phyloP scores from a whole-genome alignment of 2,329 filamentous ascomycete genomes.

The Fusarium sp. region DNA sequence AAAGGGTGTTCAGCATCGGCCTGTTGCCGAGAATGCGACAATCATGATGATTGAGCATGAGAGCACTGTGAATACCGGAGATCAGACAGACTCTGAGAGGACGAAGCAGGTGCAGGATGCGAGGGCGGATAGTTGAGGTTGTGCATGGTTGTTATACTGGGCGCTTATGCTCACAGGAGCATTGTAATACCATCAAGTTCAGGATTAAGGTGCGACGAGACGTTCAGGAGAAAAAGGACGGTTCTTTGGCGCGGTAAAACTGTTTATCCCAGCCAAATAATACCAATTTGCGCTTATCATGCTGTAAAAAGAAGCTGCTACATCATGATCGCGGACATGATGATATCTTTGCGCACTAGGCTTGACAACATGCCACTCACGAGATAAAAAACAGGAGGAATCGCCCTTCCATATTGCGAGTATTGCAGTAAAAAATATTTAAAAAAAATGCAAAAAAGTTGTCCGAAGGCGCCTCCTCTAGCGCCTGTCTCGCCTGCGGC shows the following conservation, averaged over 20 bases:
- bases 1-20: conserved; percentile 52
- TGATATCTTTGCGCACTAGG: neutral
- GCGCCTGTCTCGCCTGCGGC: neutral
- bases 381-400: neutral
- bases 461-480: neutral
- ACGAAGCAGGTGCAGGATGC: conserved; percentile 40
- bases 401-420: neutral
- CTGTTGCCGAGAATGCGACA: conserved; percentile 50
- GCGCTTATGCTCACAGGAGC: neutral
- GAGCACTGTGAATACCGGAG: conserved; percentile 48
- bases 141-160: too few species aligned
- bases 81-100: conserved; percentile 39
- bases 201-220: neutral
- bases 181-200: neutral
- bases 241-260: neutral
- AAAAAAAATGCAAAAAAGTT: too few species aligned
- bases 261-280: neutral
- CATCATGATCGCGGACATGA: neutral
- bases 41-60: conserved; percentile 55
- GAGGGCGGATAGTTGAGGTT: neutral
- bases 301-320: neutral
- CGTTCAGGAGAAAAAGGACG: rapidly evolving
- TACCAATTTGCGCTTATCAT: neutral
- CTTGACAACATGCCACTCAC: neutral
- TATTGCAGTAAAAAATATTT: neutral